Evolutionary conservation across 139 green algal genomes (phyloP), one percentile per base, ranked within the genome.

Genomic region (Pleodorina starrii): DNA sequence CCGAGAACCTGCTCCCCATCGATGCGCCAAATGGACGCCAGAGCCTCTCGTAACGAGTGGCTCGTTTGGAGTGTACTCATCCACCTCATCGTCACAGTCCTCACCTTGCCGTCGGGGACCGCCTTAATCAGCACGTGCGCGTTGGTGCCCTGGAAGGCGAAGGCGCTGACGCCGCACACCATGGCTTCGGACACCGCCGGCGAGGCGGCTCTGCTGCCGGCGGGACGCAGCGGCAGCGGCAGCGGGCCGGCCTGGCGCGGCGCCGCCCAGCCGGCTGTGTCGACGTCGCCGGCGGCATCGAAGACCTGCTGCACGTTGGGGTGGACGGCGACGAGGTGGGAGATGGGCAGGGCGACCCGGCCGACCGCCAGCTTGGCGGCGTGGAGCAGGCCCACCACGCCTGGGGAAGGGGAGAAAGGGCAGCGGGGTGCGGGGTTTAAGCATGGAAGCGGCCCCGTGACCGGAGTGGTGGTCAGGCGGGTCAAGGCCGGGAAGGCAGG

Each of bases 141-240:
- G 87, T 97, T 97, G 54, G 95, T 96, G 60, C 96, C 96, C 86
- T 97, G 94, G 91, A 98, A 98, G 5, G 96, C 96, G 81, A 98
- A 98, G 1, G 95, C 94, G 84, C 95, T 98, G 60, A 96, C 90
- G 79, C 94, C 94, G 76, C 48, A 59, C 14, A 59, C 54, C 54
- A 66, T 21, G 54, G 25, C 9, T 21, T 66, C 54, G 21, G 21
- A 66, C 7, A 66, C 5, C 29, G 5, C 9, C 2, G 54, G 21
- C 54, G n/a, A n/a, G n/a, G n/a, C 72, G 42, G 3, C 50, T 69
- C 74, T 42, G 43, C 25, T 63, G 25, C n/a, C 74, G 72, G 38
- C 42, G 5, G 40, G 5, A 5, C 27, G 29, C 75, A 66, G 46
- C 29, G 9, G 40, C 29, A 6, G n/a, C 35, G 91, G 88, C 59